These are phyloP conservation scores for Clarireedia homoeocarpa DNA, from an alignment of 2,329 filamentous ascomycete species.

Conservation along the genomic window DNA sequence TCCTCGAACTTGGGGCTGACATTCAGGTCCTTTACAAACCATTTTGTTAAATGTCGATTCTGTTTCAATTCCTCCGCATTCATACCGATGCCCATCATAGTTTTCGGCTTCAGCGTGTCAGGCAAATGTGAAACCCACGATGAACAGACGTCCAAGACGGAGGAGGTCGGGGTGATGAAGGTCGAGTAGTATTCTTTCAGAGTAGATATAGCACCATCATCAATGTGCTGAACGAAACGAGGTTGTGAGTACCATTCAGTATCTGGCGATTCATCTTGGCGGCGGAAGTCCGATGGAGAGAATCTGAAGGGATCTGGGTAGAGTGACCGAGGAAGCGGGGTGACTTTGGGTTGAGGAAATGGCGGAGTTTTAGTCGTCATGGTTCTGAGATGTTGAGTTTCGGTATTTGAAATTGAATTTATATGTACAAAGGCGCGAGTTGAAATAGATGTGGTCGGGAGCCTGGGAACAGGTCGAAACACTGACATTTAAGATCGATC, in stretches of 20 bases:
- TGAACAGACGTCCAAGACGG: slow-evolving; percentile 42
- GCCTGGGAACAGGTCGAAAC: too few species aligned
- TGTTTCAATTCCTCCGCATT: slow-evolving; percentile 37
- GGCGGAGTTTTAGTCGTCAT: background rate
- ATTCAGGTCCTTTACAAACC: slow-evolving; percentile 39
- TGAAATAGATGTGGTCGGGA: background rate
- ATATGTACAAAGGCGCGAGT: too few species aligned
- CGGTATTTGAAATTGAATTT: background rate
- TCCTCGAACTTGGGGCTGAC: slow-evolving; percentile 15
- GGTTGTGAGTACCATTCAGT: slow-evolving; percentile 28
- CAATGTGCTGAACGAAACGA: slow-evolving; percentile 46
- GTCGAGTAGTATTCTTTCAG: slow-evolving; percentile 39
- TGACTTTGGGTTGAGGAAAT: slow-evolving; percentile 6
- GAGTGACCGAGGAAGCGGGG: slow-evolving; percentile 17
- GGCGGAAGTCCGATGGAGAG: slow-evolving; percentile 11
- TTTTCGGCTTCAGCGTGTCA: slow-evolving; percentile 26
- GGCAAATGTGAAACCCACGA: slow-evolving; percentile 36
- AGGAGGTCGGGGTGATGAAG: slow-evolving; percentile 34
- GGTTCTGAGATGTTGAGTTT: background rate
- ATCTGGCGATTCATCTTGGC: slow-evolving; percentile 20
- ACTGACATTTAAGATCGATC: too few species aligned
- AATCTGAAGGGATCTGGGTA: slow-evolving; percentile 18
- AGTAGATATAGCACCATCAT: slow-evolving; percentile 38
- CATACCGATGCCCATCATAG: slow-evolving; percentile 40
- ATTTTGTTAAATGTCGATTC: slow-evolving; percentile 32